phyloP scores from a whole-genome alignment of 768 basidiomycete species.

The Coprinopsis marcescibilis region DNA sequence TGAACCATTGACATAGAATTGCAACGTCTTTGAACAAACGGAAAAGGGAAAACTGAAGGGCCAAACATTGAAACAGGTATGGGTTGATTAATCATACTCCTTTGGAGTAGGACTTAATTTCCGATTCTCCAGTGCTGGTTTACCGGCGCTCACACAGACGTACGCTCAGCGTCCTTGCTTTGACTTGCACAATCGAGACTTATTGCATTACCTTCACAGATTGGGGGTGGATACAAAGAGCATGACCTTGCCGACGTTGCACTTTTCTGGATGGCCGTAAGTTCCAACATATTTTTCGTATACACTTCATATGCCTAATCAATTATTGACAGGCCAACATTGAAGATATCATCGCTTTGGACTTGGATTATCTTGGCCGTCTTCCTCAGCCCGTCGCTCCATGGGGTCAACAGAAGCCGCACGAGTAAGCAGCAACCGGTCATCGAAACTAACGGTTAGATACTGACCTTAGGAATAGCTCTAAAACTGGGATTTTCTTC shows the following conservation, averaged over 20 bases:
- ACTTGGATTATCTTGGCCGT: constrained; percentile 44
- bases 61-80: constrained; percentile 60
- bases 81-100: constrained; percentile 6
- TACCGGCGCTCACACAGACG: constrained; percentile 34
- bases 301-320: background rate
- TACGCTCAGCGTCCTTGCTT: constrained; percentile 24
- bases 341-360: constrained; percentile 48
- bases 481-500: constrained; percentile 48
- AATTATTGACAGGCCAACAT: constrained; percentile 44
- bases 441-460: no score
- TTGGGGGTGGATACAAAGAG: constrained; percentile 62
- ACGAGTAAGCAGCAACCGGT: constrained; percentile 61
- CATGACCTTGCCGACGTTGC: constrained; percentile 67
- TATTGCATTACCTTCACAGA: constrained; percentile 28
- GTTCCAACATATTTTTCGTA: constrained; percentile 16
- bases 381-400: constrained; percentile 45
- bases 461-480: no score
- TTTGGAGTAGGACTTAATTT: background rate
- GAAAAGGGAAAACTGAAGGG: constrained; percentile 43
- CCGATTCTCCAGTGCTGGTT: constrained; percentile 59
- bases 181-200: background rate
- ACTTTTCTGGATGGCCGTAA: constrained; percentile 59
- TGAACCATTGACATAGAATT: constrained; percentile 32
- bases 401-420: constrained; percentile 60
- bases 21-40: constrained; percentile 60